phyloP scores from a whole-genome alignment of 2,329 filamentous ascomycete species.

The Ophiostoma quercus region DNA sequence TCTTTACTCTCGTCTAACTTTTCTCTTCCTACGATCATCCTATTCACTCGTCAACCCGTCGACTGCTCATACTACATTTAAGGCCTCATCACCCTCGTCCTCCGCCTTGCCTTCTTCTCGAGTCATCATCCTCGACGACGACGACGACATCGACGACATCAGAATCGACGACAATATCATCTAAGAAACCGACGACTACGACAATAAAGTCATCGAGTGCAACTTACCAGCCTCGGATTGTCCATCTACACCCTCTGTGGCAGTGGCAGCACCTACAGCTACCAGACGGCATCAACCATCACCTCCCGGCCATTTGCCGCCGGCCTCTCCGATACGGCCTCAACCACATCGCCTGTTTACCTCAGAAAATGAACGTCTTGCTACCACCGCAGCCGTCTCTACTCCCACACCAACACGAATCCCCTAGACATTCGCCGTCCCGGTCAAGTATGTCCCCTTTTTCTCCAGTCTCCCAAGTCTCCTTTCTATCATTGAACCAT shows the following conservation, averaged over 20 bases:
- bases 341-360: not conserved
- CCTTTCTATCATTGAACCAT: not conserved
- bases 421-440: constrained; percentile 49
- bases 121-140: not conserved
- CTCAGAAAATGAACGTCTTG: constrained; percentile 54
- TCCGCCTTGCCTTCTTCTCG: not conserved
- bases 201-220: not conserved
- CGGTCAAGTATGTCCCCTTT: constrained; percentile 46
- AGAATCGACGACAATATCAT: not conserved
- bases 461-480: not conserved
- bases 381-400: constrained; percentile 55
- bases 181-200: not conserved
- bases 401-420: constrained; percentile 56
- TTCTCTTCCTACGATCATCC: not conserved
- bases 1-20: not conserved
- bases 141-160: not conserved
- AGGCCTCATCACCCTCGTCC: not conserved
- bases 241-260: not conserved
- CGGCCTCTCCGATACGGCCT: constrained; percentile 4
- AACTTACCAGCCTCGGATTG: not conserved
- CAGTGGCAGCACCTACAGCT: not conserved
- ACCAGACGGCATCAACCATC: not conserved
- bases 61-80: not conserved
- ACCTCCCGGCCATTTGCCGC: not conserved
- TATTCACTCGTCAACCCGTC: not conserved